These are phyloP conservation scores for Cercospora sp. DNA, from an alignment of 2,329 filamentous ascomycete species.

Conservation along the genomic window DNA sequence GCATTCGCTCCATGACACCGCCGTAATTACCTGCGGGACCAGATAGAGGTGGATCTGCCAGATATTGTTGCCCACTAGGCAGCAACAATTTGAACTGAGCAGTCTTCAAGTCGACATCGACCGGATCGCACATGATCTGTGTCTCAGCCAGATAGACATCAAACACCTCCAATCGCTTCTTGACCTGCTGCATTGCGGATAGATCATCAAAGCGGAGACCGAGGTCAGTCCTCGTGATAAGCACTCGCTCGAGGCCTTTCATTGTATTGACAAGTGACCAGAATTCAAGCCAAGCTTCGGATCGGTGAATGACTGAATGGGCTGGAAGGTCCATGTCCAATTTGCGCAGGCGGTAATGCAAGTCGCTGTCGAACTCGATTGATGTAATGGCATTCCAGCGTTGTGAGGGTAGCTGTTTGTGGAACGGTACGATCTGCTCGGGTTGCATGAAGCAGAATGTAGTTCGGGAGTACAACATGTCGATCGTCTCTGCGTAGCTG, in stretches of 20 bases:
- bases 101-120: neutral
- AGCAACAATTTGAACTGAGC: neutral
- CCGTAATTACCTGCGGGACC: neutral
- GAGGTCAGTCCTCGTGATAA: neutral
- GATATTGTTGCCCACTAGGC: neutral
- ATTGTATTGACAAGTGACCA: neutral
- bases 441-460: slow-evolving; percentile 7
- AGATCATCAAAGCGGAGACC: neutral
- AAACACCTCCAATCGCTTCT: neutral
- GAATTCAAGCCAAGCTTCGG: neutral
- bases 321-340: neutral
- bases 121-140: neutral
- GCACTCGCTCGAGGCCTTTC: neutral
- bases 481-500: slow-evolving; percentile 6
- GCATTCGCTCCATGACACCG: neutral
- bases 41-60: neutral
- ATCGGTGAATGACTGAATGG: neutral
- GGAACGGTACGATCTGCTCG: neutral
- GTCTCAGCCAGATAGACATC: neutral
- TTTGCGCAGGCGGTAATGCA: neutral
- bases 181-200: neutral
- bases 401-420: neutral
- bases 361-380: neutral
- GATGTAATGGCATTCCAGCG: slow-evolving; percentile 7
- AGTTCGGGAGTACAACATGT: neutral